Base-by-base conservation (phyloP, 1,284 basidiomycete genomes). In the Mycena sp. region DNA sequence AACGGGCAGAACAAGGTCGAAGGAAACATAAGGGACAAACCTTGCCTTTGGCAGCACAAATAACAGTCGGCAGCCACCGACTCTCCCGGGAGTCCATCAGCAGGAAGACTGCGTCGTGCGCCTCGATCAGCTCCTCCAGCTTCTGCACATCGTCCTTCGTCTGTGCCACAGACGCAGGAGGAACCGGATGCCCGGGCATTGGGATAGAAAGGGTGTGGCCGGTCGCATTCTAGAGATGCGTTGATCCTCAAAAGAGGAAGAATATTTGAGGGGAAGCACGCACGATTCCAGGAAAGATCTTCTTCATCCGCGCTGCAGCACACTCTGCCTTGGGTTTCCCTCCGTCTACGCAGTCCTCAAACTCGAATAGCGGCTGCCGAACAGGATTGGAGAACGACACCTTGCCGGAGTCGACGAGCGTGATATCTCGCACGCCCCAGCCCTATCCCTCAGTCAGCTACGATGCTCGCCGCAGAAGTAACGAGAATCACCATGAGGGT, bases 31-130 rank as follows among this genome's bases (percentile, higher is more conserved):
- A n/a, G n/a, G n/a, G n/a, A 71, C 78, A 23, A 53, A 91, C 92
- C 86, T 99, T 99, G 56, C 85, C 86, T 77, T 93, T 92, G 6
- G 89, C 85, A 0, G 93, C 88, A 0, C 90, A 93, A 3, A 99
- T 77, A 4, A 99, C 87, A 0, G 95, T 98, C 7, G 97, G 97
- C 49, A 99, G 79, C 97, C 98, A 99, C 37, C 97, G 80, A 70
- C 93, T 96, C 78, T 99, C 97, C 37, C 97, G 83, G 26, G 95
- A 98, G 76, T 99, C 97, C 96, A 98, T 99, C n/a, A 99, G 82
- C 21, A 99, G 80, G 78, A 96, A 99, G 2, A 99, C 81, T 0
- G 85, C 96, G 72, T 99, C 96, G 73, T 99, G 97, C 28, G 84
- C 80, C 25, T 92, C 87, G 54, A 99, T 83, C 7, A 99, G 86